A percentile compares a stretch with the other conserved stretches of the same genome.
phyloP scores from a whole-genome alignment of 2,329 filamentous ascomycete species.

The Chrysoporthe deuterocubensis region DNA sequence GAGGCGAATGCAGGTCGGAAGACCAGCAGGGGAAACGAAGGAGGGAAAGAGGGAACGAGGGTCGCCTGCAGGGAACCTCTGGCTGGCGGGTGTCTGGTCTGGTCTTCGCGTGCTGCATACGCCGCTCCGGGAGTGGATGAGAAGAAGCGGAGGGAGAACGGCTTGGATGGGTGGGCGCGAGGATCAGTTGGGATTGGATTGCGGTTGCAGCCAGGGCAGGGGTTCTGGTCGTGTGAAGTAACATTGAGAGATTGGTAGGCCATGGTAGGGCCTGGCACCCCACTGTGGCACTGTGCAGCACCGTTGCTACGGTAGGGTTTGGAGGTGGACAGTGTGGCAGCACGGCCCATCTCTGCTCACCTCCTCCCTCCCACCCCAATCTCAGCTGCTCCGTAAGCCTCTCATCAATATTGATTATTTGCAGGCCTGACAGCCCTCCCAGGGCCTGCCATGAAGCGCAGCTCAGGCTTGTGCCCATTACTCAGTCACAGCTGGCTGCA shows the following conservation, averaged over 20 bases:
- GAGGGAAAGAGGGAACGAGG: conserved; percentile 19
- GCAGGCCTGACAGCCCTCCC: neutral
- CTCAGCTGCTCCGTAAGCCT: conserved; percentile 8
- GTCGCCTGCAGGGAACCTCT: conserved; percentile 21
- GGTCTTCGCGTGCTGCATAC: conserved; percentile 8
- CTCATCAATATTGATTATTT: conserved; percentile 16
- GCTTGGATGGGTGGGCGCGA: conserved; percentile 2
- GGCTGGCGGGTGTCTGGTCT: conserved; percentile 13
- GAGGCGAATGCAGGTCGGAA: conserved; percentile 14
- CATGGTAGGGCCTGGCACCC: neutral
- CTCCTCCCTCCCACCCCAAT: neutral
- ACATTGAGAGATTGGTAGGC: conserved; percentile 1
- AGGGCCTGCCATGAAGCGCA: neutral
- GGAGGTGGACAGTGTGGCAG: conserved; percentile 1
- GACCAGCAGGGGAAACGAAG: conserved; percentile 24
- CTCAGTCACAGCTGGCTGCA: too few relatives aligned
- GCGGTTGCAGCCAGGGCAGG: conserved; percentile 17
- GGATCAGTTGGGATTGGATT: conserved; percentile 19
- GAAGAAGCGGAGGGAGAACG: conserved; percentile 23
- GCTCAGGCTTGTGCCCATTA: neutral
- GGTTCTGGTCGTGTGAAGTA: conserved; percentile 5
- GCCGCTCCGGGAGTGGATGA: conserved; percentile 15
- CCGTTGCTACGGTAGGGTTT: neutral
- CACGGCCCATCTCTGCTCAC: neutral
- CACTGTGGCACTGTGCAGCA: conserved; percentile 7